Evolutionary conservation across 2,329 filamentous ascomycete genomes (phyloP).

Genomic region (Trichoderma sp.): DNA sequence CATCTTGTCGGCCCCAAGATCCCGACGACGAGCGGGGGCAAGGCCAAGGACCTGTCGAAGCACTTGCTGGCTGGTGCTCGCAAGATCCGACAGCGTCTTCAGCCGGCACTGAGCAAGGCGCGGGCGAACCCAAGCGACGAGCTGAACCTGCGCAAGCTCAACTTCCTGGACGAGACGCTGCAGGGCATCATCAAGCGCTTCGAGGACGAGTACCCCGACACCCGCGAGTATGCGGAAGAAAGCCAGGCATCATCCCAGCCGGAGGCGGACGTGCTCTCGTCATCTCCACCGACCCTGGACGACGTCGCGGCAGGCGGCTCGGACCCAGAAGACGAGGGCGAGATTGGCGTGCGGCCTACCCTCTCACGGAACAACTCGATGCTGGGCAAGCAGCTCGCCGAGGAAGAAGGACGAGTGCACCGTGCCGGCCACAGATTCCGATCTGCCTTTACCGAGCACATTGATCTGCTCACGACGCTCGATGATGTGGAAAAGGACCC

Average conservation of each 20-base stretch:
- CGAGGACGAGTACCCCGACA: constrained; percentile 94
- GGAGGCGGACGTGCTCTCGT: constrained; percentile 32
- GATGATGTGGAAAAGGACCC: constrained; percentile 56
- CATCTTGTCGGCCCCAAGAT: constrained; percentile 40
- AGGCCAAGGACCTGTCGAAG: constrained; percentile 91
- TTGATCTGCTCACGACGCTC: constrained; percentile 51
- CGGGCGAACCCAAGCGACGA: constrained; percentile 70
- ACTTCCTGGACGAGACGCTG: constrained; percentile 86
- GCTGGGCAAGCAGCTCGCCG: constrained; percentile 55
- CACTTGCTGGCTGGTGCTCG: constrained; percentile 83
- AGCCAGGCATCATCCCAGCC: constrained; percentile 22
- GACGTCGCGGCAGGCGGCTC: constrained; percentile 46
- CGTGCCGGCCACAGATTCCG: constrained; percentile 61
- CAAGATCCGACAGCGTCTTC: constrained; percentile 81
- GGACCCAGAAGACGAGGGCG: constrained; percentile 54
- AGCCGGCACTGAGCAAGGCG: constrained; percentile 78
- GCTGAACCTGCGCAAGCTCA: constrained; percentile 76
- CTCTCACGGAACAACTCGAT: constrained; percentile 57
- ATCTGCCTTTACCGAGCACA: constrained; percentile 55
- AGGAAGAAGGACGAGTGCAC: constrained; percentile 60
- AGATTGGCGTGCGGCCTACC: constrained; percentile 43
- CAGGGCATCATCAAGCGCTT: constrained; percentile 92
- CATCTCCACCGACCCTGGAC: constrained; percentile 36
- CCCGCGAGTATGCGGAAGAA: constrained; percentile 50
- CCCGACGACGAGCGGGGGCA: constrained; percentile 47